Conservation (phyloP, 1,284 basidiomycete species). For the Ganoderma leucocontextum region DNA sequence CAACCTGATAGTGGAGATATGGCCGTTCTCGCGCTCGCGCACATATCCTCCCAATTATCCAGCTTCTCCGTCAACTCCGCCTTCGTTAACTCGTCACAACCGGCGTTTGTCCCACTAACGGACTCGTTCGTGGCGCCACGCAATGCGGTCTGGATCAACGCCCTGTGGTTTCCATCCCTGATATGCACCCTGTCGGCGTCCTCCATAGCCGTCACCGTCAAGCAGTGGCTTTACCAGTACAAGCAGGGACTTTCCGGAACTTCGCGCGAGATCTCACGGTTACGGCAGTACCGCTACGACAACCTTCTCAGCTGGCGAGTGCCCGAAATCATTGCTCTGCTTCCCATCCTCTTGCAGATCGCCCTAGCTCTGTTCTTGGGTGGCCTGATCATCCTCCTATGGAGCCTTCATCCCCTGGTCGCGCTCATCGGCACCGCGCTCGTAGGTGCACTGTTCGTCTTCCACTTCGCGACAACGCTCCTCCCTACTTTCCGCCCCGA, state of each 20-base stretch:
- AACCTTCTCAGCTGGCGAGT: constrained; percentile 15
- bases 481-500: constrained; percentile 33
- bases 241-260: constrained; percentile 6
- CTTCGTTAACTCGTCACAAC: constrained; percentile 8
- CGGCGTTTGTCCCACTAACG: constrained; percentile 9
- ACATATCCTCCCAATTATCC: constrained; percentile 23
- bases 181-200: constrained; percentile 15
- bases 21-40: constrained; percentile 13
- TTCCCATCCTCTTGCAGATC: constrained; percentile 22
- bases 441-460: not conserved
- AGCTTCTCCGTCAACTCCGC: constrained; percentile 1
- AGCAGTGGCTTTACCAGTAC: constrained; percentile 20
- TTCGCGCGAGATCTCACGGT: constrained; percentile 8
- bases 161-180: constrained; percentile 18
- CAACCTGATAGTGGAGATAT: constrained; percentile 21
- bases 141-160: constrained; percentile 31
- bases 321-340: constrained; percentile 12
- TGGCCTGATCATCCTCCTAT: constrained; percentile 22
- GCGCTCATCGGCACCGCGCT: constrained; percentile 15
- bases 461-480: constrained; percentile 16
- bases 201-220: constrained; percentile 15
- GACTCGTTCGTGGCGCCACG: constrained; percentile 4
- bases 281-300: constrained; percentile 17
- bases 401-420: constrained; percentile 19
- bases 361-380: constrained; percentile 19